These are phyloP conservation scores for Nematocida major DNA, from an alignment of 371 early-diverging fungal genomes.

Conservation along the genomic window DNA sequence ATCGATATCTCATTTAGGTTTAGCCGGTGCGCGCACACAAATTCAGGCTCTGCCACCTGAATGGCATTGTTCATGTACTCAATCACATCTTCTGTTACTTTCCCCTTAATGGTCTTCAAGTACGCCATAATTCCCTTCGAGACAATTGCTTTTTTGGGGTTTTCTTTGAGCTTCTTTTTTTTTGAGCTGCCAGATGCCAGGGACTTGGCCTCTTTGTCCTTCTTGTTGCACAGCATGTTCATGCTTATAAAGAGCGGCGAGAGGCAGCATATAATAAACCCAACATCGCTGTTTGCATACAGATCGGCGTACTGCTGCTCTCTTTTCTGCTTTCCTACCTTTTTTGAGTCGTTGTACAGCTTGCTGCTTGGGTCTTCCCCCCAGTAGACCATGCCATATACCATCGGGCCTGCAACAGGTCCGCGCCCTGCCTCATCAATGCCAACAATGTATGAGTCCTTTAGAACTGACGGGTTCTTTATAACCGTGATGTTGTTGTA, in stretches of 20 bases:
- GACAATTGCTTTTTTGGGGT: not conserved
- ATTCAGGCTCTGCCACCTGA: no score
- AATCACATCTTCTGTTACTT: no score
- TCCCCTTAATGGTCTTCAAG: no score
- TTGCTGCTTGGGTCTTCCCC: not conserved
- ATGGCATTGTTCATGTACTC: no score
- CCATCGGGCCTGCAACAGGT: slow-evolving; percentile 75
- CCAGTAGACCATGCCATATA: slow-evolving; percentile 58
- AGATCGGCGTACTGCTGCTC: slow-evolving; percentile 67
- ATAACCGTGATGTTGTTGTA: slow-evolving; percentile 19
- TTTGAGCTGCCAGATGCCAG: no score
- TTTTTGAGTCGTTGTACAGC: slow-evolving; percentile 63
- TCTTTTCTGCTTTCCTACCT: slow-evolving; percentile 67
- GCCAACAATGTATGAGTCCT: slow-evolving; percentile 67
- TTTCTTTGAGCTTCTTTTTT: not conserved
- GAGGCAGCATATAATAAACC: slow-evolving; percentile 54
- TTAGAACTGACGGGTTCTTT: slow-evolving; percentile 6
- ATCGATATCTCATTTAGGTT: slow-evolving; percentile 88
- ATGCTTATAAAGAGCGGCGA: slow-evolving; percentile 56
- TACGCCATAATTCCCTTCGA: no score
- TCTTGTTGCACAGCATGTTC: slow-evolving; percentile 61
- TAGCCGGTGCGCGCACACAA: slow-evolving; percentile 48
- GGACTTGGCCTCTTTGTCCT: slow-evolving; percentile 3
- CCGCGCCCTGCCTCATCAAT: slow-evolving; percentile 98
- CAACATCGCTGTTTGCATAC: slow-evolving; percentile 72